Evolutionary conservation across 2,329 filamentous ascomycete genomes (phyloP), one percentile per base, ranked within the genome.

Genomic region (Paecilomyces fulvus): DNA sequence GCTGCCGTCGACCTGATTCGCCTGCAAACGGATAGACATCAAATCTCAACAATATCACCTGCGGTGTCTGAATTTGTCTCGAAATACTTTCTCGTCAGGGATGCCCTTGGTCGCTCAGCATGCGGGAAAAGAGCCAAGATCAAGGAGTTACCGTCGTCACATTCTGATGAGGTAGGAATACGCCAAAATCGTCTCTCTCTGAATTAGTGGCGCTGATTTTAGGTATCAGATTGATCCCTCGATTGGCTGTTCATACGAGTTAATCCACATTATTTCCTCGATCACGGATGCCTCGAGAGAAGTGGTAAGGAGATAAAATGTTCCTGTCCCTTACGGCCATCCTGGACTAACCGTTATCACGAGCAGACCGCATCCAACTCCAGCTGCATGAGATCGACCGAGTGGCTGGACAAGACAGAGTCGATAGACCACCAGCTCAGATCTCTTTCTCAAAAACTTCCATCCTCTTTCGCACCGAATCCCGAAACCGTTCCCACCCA

Each of bases 11-110:
- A 59, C 37, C 20, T 59, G 14, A 54, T 59, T 53, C 58, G 58
- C 14, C 30, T 59, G 3, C 48, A 51, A 43, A 28, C 21, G 21
- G 49, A 31, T 6, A 10, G 33, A n/a, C 20, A 30, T 37, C 31
- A 20, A n/a, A 6, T 23, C 4, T 17, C 28, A 28, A 28, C 21
- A 12, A 54, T 59, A 11, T 52, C 28, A 12, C 56, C 58, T 5
- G 53, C 52, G 25, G 58, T 59, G 1, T 55, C 28, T 10, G 30
- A 55, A 23, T 59, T 59, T 4, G 58, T 59, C 5, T 56, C 58
- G 2, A 57, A 53, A 25, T 59, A 58, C 20, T 59, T 59, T 33
- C 58, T 59, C 23, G 58, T 59, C 28, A 59, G 57, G 31, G 58
- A 59, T 52, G 58, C 58, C 17, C 33, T 59, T 14, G 58, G 58